Evolutionary conservation across 2,329 filamentous ascomycete genomes (phyloP), one percentile per base, ranked within the genome.

Genomic region (Aaosphaeria arxii): DNA sequence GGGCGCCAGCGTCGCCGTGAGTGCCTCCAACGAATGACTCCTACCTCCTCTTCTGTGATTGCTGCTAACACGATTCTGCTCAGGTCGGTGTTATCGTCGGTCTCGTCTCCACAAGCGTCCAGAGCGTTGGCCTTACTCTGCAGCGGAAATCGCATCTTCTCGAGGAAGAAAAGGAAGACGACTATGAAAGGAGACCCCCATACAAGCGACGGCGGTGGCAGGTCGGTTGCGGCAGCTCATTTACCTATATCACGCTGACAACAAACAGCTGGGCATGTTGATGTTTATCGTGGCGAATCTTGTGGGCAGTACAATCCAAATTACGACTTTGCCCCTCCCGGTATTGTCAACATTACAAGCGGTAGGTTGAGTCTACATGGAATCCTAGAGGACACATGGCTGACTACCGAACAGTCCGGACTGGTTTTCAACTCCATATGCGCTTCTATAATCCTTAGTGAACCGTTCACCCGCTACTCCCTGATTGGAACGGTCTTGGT

Each of bases 391-490:
- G 9, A 17, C 30, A 30, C 11, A 11, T 5, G 5, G n/a, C 11
- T 39, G 31, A 31, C 48, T 33, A 33, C 29, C 17, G 17, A 29
- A 49, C 58, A 81, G 67, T 95, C 92, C 4, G 94, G 94, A 40
- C 80, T 99, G 47, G 94, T 99, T 53, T 99, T 99, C 79, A 99
- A 99, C 77, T 96, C 92, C 48, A 90, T 97, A 71, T 96, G 95
- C 78, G 94, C 94, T 52, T 95, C 91, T 40, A 75, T 97, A 48
- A 89, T 97, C 62, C 81, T 99, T 42, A 86, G 88, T 63, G 92
- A 99, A 72, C 89, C 91, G 4, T 99, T 97, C 72, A 97, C 94
- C 45, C 83, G 82, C 68, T 95, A 91, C 81, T 96, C 92, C n/a
- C 79, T 95, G 35, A 82, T 89, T 62, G 94, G 94, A 35, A 99